These are phyloP conservation scores for Besnoitia besnoiti DNA, from an alignment of 169 alveolate species.

Conservation along the genomic window DNA sequence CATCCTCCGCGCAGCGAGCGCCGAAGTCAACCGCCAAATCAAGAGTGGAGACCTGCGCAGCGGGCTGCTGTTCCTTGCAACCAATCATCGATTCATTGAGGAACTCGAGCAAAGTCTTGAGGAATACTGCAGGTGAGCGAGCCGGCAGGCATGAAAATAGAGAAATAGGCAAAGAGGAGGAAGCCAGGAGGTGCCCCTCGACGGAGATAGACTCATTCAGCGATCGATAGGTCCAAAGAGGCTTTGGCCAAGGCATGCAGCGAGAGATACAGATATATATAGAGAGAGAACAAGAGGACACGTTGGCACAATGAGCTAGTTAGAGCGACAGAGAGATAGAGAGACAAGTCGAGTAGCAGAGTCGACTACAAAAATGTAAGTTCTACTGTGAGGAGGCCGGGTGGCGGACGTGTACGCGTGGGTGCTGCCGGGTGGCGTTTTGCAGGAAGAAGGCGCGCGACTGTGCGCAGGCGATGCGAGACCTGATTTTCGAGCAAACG, in stretches of 20 bases:
- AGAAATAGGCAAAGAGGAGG: no score
- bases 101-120: conserved; percentile 53
- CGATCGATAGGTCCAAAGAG: no score
- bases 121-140: conserved; percentile 63
- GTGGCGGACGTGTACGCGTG: neutral
- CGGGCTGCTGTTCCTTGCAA: conserved; percentile 40
- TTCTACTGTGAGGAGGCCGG: neutral
- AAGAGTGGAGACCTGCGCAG: conserved; percentile 42
- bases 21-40: conserved; percentile 73
- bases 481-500: conserved; percentile 87
- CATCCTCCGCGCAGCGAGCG: conserved; percentile 81
- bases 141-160: no score
- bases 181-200: no score
- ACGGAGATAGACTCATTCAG: no score
- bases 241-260: no score
- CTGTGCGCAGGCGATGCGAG: conserved; percentile 86
- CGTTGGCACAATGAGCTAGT: no score
- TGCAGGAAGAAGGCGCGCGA: conserved; percentile 78
- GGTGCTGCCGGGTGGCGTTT: neutral
- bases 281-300: no score
- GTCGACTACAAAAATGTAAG: no score
- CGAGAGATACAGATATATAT: no score
- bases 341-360: no score
- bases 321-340: no score
- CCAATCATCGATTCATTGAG: conserved; percentile 41